Percentiles rank a stretch among this genome's conserved stretches.
These are phyloP conservation scores for Cercospora sesami DNA, from an alignment of 2,329 filamentous ascomycete species.

Conservation along the genomic window DNA sequence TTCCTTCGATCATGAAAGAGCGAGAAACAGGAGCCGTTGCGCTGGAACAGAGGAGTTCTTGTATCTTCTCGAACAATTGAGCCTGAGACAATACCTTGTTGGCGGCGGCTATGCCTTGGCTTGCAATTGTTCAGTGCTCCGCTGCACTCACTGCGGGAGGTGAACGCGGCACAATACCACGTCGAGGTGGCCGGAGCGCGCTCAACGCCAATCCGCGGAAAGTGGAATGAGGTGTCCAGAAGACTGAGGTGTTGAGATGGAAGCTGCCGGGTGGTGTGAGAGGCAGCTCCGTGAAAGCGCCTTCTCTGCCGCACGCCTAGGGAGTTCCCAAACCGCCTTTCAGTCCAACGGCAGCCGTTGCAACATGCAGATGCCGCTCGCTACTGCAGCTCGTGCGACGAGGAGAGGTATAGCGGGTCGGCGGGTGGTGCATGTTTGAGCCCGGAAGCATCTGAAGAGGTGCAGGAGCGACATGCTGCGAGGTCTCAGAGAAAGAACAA, in stretches of 20 bases:
- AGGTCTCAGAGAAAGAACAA: constrained; percentile 20
- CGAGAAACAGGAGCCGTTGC: constrained; percentile 18
- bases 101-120: background rate
- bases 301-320: background rate
- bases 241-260: constrained; percentile 10
- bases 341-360: background rate
- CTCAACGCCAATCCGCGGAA: background rate
- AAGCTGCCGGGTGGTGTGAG: background rate
- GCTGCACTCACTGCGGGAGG: background rate
- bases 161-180: constrained; percentile 12
- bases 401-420: background rate
- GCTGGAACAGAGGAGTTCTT: constrained; percentile 26
- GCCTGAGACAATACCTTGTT: constrained; percentile 22
- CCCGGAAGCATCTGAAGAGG: constrained; percentile 4
- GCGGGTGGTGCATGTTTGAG: constrained; percentile 9
- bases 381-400: background rate
- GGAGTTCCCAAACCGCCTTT: background rate
- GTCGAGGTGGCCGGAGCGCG: background rate
- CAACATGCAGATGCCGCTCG: constrained; percentile 1
- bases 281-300: constrained; percentile 6
- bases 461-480: constrained; percentile 18
- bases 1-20: constrained; percentile 21
- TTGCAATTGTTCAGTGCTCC: constrained; percentile 18
- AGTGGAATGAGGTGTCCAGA: background rate
- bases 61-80: constrained; percentile 25